Percentiles rank a stretch among this genome's conserved stretches.
Evolutionary conservation across 2,329 filamentous ascomycete genomes (phyloP).

Genomic region (Pestalotiopsis sp.): DNA sequence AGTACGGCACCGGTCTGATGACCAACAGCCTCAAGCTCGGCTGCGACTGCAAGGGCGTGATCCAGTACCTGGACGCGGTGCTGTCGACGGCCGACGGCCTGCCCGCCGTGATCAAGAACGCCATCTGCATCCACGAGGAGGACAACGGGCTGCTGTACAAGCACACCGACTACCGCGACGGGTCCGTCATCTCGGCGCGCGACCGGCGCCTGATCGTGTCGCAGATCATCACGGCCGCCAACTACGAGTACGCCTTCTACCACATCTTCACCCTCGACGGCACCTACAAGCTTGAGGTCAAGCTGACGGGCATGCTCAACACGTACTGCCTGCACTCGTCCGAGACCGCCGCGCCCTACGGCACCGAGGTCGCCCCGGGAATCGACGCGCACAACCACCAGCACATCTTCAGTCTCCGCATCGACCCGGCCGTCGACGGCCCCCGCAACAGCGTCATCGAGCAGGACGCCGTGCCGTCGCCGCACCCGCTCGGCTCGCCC

Average conservation of each 20-base stretch:
- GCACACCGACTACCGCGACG: slow-evolving; percentile 68
- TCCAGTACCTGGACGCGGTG: slow-evolving; percentile 65
- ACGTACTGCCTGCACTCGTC: slow-evolving; percentile 20
- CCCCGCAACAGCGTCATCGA: slow-evolving; percentile 48
- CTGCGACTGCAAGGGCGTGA: slow-evolving; percentile 73
- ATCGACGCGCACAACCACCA: slow-evolving; percentile 72
- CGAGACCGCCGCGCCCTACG: slow-evolving; percentile 41
- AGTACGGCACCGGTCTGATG: slow-evolving; percentile 67
- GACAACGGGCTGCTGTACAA: slow-evolving; percentile 74
- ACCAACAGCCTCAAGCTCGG: slow-evolving; percentile 63
- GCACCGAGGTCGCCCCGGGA: slow-evolving; percentile 65
- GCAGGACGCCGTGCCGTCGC: slow-evolving; percentile 57
- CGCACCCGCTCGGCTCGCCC: slow-evolving; percentile 40
- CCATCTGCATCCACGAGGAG: slow-evolving; percentile 71
- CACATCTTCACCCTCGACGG: slow-evolving; percentile 20
- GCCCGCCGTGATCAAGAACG: slow-evolving; percentile 54
- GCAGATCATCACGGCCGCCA: slow-evolving; percentile 69
- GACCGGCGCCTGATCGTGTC: slow-evolving; percentile 67
- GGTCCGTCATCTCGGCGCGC: slow-evolving; percentile 61
- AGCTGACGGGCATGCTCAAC: slow-evolving; percentile 20
- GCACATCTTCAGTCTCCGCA: slow-evolving; percentile 67
- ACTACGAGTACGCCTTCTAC: slow-evolving; percentile 68
- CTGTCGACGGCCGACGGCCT: slow-evolving; percentile 56
- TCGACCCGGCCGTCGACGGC: slow-evolving; percentile 66
- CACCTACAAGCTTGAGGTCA: slow-evolving; percentile 21